Evolutionary conservation across 2,329 filamentous ascomycete species (phyloP).

Genomic region (Harringtonia aguacate): DNA sequence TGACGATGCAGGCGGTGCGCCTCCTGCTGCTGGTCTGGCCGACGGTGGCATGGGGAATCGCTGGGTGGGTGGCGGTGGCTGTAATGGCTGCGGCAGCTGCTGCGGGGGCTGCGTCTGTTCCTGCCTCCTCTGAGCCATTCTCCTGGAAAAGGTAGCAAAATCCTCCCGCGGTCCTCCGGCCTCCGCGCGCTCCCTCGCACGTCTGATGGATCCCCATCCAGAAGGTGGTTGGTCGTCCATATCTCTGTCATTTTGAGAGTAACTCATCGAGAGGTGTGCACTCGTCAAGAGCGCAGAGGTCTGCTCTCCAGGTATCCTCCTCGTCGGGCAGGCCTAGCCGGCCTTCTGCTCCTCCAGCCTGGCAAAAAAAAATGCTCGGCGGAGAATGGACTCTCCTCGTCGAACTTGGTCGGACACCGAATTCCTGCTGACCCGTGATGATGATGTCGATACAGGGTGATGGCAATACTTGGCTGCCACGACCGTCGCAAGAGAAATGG

Average conservation of each 20-base stretch:
- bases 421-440: too few relatives aligned
- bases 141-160: slow-evolving; percentile 15
- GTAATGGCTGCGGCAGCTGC: neutral
- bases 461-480: too few relatives aligned
- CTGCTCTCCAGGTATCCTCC: neutral
- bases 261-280: slow-evolving; percentile 38
- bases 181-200: slow-evolving; percentile 42
- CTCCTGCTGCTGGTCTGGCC: slow-evolving; percentile 14
- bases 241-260: slow-evolving; percentile 40
- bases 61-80: neutral
- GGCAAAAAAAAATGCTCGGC: too few relatives aligned
- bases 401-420: too few relatives aligned
- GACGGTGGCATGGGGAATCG: slow-evolving; percentile 13
- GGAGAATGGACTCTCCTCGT: too few relatives aligned
- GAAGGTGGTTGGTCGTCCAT: slow-evolving; percentile 36
- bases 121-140: slow-evolving; percentile 8
- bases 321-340: neutral
- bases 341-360: neutral
- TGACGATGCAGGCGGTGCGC: neutral
- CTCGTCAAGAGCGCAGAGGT: slow-evolving; percentile 10
- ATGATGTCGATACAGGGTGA: too few relatives aligned
- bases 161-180: slow-evolving; percentile 25
- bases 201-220: slow-evolving; percentile 36
- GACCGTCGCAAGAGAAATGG: too few relatives aligned
- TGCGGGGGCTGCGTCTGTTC: neutral